These are phyloP conservation scores for Gregarina niphandrodes DNA, from an alignment of 169 alveolate species.

Conservation along the genomic window DNA sequence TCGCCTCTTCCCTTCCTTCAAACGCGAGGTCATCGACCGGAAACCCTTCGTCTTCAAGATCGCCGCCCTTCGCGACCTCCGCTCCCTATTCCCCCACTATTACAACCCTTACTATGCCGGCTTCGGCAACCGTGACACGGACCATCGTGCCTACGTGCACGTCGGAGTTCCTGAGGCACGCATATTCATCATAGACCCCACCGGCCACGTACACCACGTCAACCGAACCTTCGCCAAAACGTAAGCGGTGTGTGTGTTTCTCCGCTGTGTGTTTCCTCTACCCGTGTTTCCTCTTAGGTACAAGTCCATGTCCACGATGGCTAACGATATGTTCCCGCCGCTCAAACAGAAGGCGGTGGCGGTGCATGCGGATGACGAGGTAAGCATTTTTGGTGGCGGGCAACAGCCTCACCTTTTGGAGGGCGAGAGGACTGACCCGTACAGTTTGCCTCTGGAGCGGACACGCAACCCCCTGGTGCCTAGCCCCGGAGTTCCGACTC, in stretches of 20 bases:
- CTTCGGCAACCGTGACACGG: conserved; percentile 87
- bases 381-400: no score
- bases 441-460: no score
- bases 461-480: no score
- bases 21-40: conserved; percentile 80
- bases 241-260: conserved; percentile 10
- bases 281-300: conserved; percentile 5
- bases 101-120: conserved; percentile 81
- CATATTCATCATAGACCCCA: conserved; percentile 58
- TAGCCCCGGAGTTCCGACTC: no score
- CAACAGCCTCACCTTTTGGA: no score
- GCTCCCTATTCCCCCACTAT: conserved; percentile 61
- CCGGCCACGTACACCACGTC: conserved; percentile 54
- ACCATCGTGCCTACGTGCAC: conserved; percentile 59
- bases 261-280: background rate
- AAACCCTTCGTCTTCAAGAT: conserved; percentile 77
- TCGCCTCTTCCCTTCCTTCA: conserved; percentile 68
- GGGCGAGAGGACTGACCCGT: no score
- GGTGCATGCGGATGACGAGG: conserved; percentile 3
- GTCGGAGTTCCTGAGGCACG: conserved; percentile 69
- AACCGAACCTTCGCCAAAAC: conserved; percentile 51
- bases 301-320: conserved; percentile 15
- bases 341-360: background rate
- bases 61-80: conserved; percentile 69
- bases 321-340: conserved; percentile 18